Evolutionary conservation across 116 monocot species (phyloP).

Genomic region (Posidonia oceanica): DNA sequence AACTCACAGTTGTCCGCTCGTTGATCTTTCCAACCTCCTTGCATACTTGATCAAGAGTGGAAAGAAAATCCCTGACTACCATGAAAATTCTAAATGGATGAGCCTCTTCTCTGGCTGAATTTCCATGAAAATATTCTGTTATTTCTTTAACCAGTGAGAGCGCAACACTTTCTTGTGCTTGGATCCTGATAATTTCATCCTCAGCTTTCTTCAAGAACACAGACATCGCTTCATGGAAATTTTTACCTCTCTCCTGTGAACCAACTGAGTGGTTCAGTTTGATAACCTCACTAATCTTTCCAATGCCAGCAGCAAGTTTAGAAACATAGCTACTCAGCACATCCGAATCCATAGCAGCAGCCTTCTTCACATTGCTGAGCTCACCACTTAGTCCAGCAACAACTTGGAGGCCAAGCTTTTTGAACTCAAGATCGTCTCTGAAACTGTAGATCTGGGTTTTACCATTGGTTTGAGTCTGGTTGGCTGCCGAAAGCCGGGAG

Average conservation of each 20-base stretch:
- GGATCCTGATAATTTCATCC: constrained; percentile 38
- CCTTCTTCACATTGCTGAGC: constrained; percentile 62
- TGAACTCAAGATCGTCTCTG: constrained; percentile 30
- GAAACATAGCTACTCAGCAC: constrained; percentile 39
- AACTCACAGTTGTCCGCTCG: constrained; percentile 16
- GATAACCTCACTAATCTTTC: constrained; percentile 40
- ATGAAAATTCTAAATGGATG: constrained; percentile 70
- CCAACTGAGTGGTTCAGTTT: constrained; percentile 17
- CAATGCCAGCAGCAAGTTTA: constrained; percentile 47
- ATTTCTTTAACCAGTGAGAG: constrained; percentile 40
- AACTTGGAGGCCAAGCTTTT: constrained; percentile 46
- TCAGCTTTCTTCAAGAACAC: constrained; percentile 45
- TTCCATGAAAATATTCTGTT: constrained; percentile 69
- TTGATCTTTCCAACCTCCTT: constrained; percentile 48
- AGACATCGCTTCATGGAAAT: constrained; percentile 41
- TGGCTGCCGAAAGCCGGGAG: constrained; percentile 18
- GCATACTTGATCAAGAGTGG: constrained; percentile 53
- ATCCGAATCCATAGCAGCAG: constrained; percentile 60
- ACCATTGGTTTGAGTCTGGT: not conserved
- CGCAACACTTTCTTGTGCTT: constrained; percentile 30
- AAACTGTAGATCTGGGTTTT: constrained; percentile 12
- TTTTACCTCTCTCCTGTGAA: constrained; percentile 5
- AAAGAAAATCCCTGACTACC: constrained; percentile 65
- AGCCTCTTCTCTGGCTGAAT: constrained; percentile 48
- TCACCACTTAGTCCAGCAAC: constrained; percentile 54